phyloP scores from a whole-genome alignment of 164 flowering plant species.

The Malania oleifera region DNA sequence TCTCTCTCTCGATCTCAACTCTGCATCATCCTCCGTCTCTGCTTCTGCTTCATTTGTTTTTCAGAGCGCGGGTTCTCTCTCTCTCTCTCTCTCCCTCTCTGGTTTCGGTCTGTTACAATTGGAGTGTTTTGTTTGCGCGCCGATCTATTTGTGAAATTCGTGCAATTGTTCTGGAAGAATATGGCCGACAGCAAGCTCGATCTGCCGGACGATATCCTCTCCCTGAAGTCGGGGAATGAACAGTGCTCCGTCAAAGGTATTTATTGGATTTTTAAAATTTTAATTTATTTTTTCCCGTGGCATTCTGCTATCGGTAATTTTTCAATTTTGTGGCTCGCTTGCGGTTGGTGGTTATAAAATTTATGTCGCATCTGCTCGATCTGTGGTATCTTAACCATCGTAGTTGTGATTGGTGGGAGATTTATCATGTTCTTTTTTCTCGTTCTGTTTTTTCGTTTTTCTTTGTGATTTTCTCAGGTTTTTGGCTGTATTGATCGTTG shows the following conservation, averaged over 20 bases:
- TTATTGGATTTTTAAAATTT: not conserved
- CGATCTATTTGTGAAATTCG: no score
- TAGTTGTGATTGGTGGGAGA: not conserved
- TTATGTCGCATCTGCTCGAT: not conserved
- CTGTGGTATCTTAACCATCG: not conserved
- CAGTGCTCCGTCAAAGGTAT: slow-evolving; percentile 1
- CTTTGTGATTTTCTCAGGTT: not conserved
- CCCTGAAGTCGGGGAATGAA: not conserved
- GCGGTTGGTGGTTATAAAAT: not conserved
- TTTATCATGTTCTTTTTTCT: not conserved
- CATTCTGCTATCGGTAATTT: not conserved
- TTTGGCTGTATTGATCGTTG: not conserved
- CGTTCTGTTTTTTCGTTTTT: not conserved
- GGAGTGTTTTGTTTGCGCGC: no score
- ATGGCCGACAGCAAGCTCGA: not conserved
- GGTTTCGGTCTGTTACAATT: not conserved
- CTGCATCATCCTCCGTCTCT: not conserved
- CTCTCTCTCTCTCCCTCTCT: not conserved
- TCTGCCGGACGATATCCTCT: slow-evolving; percentile 4
- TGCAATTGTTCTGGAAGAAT: no score
- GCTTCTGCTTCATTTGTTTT: no score
- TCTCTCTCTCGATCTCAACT: not conserved
- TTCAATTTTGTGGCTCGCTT: not conserved
- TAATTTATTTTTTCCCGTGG: not conserved
- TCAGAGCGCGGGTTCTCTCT: no score